phyloP scores from a whole-genome alignment of 2,329 filamentous ascomycete species.

The Sordariomycetes sp. region DNA sequence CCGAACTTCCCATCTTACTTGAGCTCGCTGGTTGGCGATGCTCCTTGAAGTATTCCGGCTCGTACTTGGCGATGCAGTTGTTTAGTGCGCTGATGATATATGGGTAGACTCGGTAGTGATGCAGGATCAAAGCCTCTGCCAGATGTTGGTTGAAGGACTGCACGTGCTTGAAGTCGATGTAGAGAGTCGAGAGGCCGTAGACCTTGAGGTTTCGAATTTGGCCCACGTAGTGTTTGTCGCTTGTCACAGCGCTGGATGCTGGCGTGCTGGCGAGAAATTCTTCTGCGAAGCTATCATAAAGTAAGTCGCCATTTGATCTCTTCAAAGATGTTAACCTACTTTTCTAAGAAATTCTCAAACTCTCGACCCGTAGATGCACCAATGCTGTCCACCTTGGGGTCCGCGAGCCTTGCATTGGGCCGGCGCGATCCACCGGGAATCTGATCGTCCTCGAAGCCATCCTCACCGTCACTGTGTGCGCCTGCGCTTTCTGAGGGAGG shows the following conservation, averaged over 20 bases:
- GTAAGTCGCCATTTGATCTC: too few species aligned
- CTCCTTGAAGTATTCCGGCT: constrained; percentile 86
- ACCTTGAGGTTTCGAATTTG: constrained; percentile 71
- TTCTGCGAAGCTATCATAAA: constrained; percentile 59
- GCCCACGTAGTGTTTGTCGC: constrained; percentile 76
- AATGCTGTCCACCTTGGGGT: constrained; percentile 67
- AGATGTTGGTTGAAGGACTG: constrained; percentile 69
- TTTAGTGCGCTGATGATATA: constrained; percentile 85
- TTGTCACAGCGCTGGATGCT: constrained; percentile 60
- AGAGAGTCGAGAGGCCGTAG: constrained; percentile 73
- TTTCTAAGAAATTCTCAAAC: constrained; percentile 72
- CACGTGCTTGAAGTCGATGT: constrained; percentile 82
- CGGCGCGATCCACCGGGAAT: constrained; percentile 42
- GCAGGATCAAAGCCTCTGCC: constrained; percentile 75
- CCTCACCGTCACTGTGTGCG: constrained; percentile 50
- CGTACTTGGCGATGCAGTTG: constrained; percentile 89
- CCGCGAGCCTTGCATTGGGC: constrained; percentile 43
- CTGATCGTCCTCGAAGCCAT: constrained; percentile 57
- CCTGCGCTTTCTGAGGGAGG: constrained; percentile 56
- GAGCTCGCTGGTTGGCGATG: constrained; percentile 78
- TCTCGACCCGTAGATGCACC: constrained; percentile 66
- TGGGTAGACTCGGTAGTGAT: constrained; percentile 92
- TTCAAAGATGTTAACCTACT: constrained; percentile 12
- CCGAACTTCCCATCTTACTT: constrained; percentile 62
- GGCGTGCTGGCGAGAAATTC: constrained; percentile 54